Percentiles rank a stretch among this genome's conserved stretches.
These are phyloP conservation scores for Fragaria iinumae DNA, from an alignment of 306 rosid species.

Conservation along the genomic window DNA sequence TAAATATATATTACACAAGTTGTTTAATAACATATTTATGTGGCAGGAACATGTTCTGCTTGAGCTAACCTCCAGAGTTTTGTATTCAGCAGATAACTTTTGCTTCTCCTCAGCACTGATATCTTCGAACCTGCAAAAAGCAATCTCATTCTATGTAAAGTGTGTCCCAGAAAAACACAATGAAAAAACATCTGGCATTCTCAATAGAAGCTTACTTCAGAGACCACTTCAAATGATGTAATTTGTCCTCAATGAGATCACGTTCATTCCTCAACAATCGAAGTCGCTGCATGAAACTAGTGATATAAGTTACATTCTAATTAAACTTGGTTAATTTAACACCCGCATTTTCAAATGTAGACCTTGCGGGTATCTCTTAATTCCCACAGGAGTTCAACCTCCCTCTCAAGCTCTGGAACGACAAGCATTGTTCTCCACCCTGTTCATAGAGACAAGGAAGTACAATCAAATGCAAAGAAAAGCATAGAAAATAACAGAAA, in stretches of 20 bases:
- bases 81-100: slow-evolving; percentile 42
- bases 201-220: slow-evolving; percentile 58
- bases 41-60: slow-evolving; percentile 4
- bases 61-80: slow-evolving; percentile 59
- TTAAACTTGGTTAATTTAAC: neutral
- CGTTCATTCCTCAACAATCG: slow-evolving; percentile 75
- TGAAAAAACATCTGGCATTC: slow-evolving; percentile 1
- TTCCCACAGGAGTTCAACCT: slow-evolving; percentile 83
- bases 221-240: slow-evolving; percentile 79
- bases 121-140: slow-evolving; percentile 58
- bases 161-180: neutral
- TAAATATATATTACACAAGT: slow-evolving; percentile 8
- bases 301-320: neutral
- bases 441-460: slow-evolving; percentile 31
- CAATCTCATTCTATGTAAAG: slow-evolving; percentile 7
- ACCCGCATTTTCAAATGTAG: neutral
- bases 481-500: neutral
- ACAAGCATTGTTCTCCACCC: slow-evolving; percentile 99
- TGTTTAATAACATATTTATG: neutral
- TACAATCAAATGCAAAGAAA: neutral
- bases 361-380: slow-evolving; percentile 87
- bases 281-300: slow-evolving; percentile 56
- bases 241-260: slow-evolving; percentile 76
- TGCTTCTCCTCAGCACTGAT: slow-evolving; percentile 44
- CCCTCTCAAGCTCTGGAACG: slow-evolving; percentile 92